phyloP scores from a whole-genome alignment of 192 early-diverging fungal genomes.

The Coemansia sp. region DNA sequence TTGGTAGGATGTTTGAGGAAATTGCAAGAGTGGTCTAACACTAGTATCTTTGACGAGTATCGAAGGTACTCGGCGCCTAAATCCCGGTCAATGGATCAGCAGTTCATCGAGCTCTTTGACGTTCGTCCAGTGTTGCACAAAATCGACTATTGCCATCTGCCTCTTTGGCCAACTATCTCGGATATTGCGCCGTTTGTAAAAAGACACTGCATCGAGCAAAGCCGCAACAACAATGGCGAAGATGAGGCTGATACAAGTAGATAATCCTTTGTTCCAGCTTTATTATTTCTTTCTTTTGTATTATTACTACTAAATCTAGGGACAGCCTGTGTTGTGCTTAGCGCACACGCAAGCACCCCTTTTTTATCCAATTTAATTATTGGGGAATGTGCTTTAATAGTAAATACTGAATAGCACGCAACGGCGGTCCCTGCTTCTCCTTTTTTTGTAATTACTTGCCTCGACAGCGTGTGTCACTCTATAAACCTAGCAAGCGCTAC shows the following conservation, averaged over 20 bases:
- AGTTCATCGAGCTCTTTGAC: constrained; percentile 85
- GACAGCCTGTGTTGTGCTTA: not conserved
- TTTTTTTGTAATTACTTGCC: not conserved
- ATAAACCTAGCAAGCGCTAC: not conserved
- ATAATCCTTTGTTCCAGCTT: not conserved
- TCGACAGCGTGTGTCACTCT: not conserved
- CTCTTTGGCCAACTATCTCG: constrained; percentile 69
- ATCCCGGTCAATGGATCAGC: constrained; percentile 82
- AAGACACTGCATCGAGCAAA: constrained; percentile 5
- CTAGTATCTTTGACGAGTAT: constrained; percentile 99
- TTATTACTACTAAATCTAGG: not conserved
- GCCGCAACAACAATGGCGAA: not conserved
- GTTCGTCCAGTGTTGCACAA: constrained; percentile 66
- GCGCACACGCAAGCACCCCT: not conserved
- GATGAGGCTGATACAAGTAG: not conserved
- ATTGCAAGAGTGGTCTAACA: constrained; percentile 91
- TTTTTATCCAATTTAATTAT: no score
- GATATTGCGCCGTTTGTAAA: not conserved
- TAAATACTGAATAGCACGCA: not conserved
- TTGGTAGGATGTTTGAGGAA: constrained; percentile 94
- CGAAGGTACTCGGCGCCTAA: constrained; percentile 87
- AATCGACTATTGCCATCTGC: constrained; percentile 61
- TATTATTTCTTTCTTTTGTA: not conserved
- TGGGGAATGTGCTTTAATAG: not conserved
- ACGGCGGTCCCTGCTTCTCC: not conserved